These are phyloP conservation scores for Syzygium jambos DNA, from an alignment of 345 rosid species.

Conservation along the genomic window DNA sequence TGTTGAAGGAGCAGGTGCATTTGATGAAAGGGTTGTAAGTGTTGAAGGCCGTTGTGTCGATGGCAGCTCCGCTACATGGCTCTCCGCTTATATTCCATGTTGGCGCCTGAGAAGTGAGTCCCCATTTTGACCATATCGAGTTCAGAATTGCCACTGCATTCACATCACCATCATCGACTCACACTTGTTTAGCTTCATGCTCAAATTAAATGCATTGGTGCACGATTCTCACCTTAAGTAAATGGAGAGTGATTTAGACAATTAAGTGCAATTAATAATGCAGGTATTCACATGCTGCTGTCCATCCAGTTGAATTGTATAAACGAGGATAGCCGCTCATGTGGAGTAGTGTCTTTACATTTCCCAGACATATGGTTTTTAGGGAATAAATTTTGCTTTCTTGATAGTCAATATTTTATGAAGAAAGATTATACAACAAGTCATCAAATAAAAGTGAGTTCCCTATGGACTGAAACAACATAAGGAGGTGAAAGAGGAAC, in stretches of 20 bases:
- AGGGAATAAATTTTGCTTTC: background rate
- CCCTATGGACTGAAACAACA: background rate
- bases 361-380: background rate
- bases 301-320: background rate
- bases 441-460: background rate
- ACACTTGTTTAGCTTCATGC: background rate
- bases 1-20: constrained; percentile 39
- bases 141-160: constrained; percentile 33
- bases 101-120: constrained; percentile 4
- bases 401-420: background rate
- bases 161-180: background rate
- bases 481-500: background rate
- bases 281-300: background rate
- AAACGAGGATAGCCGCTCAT: background rate
- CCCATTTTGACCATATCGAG: constrained; percentile 40
- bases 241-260: background rate
- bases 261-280: background rate
- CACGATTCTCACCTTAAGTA: background rate
- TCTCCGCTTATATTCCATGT: constrained; percentile 55
- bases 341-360: background rate
- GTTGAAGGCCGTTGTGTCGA: too few species aligned
- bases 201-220: background rate
- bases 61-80: constrained; percentile 45
- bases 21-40: constrained; percentile 40
- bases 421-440: background rate